Percentiles rank a stretch among this genome's conserved stretches.
phyloP scores from a whole-genome alignment of 495 filamentous ascomycete genomes.

The Rostrohypoxylon terebratum region DNA sequence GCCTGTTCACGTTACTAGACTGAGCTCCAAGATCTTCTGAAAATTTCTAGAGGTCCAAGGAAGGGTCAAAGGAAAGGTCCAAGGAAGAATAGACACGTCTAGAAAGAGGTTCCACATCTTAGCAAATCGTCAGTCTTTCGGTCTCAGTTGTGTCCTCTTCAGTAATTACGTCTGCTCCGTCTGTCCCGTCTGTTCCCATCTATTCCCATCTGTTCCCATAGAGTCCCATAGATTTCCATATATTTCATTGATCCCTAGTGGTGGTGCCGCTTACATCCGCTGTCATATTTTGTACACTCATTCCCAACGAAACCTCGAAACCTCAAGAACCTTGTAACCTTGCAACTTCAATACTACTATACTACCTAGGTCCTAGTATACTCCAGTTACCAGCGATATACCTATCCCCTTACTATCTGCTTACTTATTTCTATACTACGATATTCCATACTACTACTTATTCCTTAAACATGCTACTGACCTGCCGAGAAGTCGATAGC shows the following conservation, averaged over 20 bases:
- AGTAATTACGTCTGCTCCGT: background rate
- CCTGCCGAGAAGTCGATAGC: slow-evolving; percentile 7
- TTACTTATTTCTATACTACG: background rate
- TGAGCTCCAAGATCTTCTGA: slow-evolving; percentile 17
- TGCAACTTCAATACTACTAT: slow-evolving; percentile 4
- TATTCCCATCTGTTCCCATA: no score
- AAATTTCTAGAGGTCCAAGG: background rate
- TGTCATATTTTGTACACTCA: background rate
- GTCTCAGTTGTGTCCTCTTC: background rate
- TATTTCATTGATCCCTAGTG: background rate
- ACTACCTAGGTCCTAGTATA: no score
- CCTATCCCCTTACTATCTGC: background rate
- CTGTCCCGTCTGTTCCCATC: background rate
- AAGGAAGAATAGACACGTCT: slow-evolving; percentile 46
- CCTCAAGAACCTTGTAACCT: background rate
- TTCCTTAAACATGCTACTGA: slow-evolving; percentile 14
- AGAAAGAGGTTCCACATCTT: slow-evolving; percentile 37
- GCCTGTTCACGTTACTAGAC: slow-evolving; percentile 21
- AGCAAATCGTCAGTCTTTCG: slow-evolving; percentile 17
- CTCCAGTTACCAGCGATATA: no score
- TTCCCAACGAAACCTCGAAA: slow-evolving; percentile 3
- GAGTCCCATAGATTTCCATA: no score
- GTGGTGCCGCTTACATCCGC: slow-evolving; percentile 8
- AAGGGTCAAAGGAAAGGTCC: no score
- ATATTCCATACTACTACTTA: slow-evolving; percentile 1